These are phyloP conservation scores for Thinopyrum obtusiflorum DNA, from an alignment of 202 grass and related monocot genomes.

Conservation along the genomic window DNA sequence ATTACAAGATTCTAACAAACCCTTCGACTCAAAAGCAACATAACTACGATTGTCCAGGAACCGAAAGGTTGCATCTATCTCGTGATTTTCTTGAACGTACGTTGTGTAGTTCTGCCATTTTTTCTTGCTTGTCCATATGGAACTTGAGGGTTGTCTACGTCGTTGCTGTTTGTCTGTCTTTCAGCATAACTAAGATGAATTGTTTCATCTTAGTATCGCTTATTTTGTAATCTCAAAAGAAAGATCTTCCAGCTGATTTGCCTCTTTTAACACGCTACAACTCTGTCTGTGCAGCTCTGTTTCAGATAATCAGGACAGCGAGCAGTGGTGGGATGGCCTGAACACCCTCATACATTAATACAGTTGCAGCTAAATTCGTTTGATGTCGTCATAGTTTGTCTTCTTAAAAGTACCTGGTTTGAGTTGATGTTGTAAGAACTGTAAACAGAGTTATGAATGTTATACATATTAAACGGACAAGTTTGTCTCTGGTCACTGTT, in stretches of 20 bases:
- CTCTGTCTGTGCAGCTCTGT: constrained; percentile 50
- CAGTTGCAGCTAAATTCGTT: constrained; percentile 14
- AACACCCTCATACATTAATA: background rate
- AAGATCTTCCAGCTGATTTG: background rate
- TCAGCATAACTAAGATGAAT: background rate
- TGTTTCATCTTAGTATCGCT: background rate
- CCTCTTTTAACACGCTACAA: background rate
- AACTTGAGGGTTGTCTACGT: background rate
- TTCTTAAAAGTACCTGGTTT: background rate
- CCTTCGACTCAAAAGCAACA: background rate
- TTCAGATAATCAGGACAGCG: constrained; percentile 74
- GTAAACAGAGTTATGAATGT: constrained; percentile 24
- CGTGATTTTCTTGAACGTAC: background rate
- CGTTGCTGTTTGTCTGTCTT: background rate
- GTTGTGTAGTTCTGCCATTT: background rate
- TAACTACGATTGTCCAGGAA: background rate
- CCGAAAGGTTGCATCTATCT: background rate
- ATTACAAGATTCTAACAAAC: background rate
- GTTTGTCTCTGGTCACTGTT: background rate
- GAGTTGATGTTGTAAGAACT: constrained; percentile 11
- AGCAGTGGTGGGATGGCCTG: constrained; percentile 57
- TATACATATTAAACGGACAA: constrained; percentile 12
- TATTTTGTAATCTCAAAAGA: background rate
- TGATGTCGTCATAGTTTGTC: constrained; percentile 7
- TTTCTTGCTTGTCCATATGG: background rate